Evolutionary conservation across 192 early-diverging fungal genomes (phyloP).

Genomic region (Backusella westeae): DNA sequence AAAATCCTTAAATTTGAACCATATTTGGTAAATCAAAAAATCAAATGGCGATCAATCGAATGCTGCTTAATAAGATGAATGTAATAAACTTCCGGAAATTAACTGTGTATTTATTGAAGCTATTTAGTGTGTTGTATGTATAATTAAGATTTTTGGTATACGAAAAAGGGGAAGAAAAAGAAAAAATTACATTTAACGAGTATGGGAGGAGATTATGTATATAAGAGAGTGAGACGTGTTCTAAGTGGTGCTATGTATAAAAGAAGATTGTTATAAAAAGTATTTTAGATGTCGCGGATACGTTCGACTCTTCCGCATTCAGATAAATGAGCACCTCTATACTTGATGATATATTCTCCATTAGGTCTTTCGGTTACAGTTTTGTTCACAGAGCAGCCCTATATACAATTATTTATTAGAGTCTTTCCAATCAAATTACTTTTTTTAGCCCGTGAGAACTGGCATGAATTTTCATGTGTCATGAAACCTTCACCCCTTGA

Average conservation of each 20-base stretch:
- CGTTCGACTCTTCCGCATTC: conserved; percentile 46
- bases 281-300: conserved; percentile 20
- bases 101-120: background rate
- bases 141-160: background rate
- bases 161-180: background rate
- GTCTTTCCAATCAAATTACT: conserved; percentile 4
- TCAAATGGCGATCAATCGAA: background rate
- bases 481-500: background rate
- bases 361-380: conserved; percentile 55
- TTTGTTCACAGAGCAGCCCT: conserved; percentile 50
- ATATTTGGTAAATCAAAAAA: background rate
- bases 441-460: conserved; percentile 10
- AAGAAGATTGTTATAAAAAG: background rate
- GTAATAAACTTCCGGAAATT: background rate
- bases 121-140: background rate
- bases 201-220: background rate
- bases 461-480: conserved; percentile 26
- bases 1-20: background rate
- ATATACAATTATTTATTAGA: background rate
- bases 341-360: conserved; percentile 54
- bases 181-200: conserved; percentile 1
- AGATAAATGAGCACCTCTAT: conserved; percentile 48
- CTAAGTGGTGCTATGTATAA: background rate
- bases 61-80: background rate
- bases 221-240: background rate